Conservation (phyloP, 306 rosid species). For the Rosa lucieae region DNA sequence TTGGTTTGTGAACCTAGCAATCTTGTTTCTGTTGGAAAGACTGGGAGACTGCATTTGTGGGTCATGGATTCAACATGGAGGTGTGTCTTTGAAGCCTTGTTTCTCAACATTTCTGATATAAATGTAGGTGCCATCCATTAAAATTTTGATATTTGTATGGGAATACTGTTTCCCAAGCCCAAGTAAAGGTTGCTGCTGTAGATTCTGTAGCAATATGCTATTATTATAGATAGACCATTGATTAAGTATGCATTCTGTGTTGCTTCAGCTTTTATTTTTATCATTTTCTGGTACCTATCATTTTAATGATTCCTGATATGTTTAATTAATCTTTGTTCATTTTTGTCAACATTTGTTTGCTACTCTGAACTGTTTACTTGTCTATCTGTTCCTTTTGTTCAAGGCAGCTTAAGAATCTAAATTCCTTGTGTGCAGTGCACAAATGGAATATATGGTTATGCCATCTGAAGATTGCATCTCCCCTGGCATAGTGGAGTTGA, state of each 20-base stretch:
- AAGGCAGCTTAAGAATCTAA: slow-evolving; percentile 17
- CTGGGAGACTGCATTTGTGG: slow-evolving; percentile 86
- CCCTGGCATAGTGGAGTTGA: slow-evolving; percentile 78
- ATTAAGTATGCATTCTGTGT: neutral
- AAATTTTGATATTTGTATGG: neutral
- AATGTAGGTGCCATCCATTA: neutral
- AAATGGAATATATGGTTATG: slow-evolving; percentile 40
- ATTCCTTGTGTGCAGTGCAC: slow-evolving; percentile 56
- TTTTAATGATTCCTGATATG: neutral
- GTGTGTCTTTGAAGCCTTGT: slow-evolving; percentile 36
- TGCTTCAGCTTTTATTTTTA: neutral
- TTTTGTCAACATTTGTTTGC: neutral
- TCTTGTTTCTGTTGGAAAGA: slow-evolving; percentile 75
- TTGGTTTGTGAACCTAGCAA: slow-evolving; percentile 75
- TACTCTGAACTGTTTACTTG: neutral
- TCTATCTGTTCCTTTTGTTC: slow-evolving; percentile 10
- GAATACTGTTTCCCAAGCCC: neutral
- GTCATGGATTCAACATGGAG: slow-evolving; percentile 87
- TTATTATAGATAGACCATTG: neutral
- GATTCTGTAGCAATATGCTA: neutral
- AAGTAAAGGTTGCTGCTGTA: neutral
- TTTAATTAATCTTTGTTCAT: neutral
- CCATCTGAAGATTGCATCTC: slow-evolving; percentile 53
- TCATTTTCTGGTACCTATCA: neutral
- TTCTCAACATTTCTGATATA: neutral